These are phyloP conservation scores for Russula ochroleuca DNA, from an alignment of 768 basidiomycete genomes.

Conservation along the genomic window DNA sequence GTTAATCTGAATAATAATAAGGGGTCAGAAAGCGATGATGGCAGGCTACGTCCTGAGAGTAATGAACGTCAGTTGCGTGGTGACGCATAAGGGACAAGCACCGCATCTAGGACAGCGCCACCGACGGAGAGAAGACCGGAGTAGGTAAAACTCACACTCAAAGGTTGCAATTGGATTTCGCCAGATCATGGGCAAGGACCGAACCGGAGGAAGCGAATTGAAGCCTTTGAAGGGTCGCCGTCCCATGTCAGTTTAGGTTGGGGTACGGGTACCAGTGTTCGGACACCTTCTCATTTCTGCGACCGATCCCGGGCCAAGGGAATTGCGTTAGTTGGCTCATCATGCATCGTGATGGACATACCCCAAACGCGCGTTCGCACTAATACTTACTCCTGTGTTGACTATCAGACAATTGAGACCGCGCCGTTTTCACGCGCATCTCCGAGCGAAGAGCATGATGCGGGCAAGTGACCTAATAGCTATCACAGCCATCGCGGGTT, in stretches of 20 bases:
- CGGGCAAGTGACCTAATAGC: not conserved
- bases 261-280: no score
- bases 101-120: constrained; percentile 1
- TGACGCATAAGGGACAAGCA: not conserved
- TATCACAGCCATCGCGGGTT: constrained; percentile 1
- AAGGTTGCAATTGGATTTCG: not conserved
- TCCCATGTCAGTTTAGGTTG: not conserved
- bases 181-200: not conserved
- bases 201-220: not conserved
- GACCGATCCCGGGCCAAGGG: not conserved
- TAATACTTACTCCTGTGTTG: not conserved
- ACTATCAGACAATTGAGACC: not conserved
- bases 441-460: not conserved
- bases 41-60: not conserved
- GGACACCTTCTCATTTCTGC: not conserved
- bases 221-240: not conserved
- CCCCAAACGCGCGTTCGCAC: no score
- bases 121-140: not conserved
- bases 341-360: not conserved
- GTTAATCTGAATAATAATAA: not conserved
- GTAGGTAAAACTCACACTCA: not conserved
- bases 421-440: constrained; percentile 12
- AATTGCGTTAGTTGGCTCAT: not conserved
- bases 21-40: no score
- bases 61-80: not conserved